phyloP scores from a whole-genome alignment of 352 stramenopile species.

The Phytopythium helicoides region DNA sequence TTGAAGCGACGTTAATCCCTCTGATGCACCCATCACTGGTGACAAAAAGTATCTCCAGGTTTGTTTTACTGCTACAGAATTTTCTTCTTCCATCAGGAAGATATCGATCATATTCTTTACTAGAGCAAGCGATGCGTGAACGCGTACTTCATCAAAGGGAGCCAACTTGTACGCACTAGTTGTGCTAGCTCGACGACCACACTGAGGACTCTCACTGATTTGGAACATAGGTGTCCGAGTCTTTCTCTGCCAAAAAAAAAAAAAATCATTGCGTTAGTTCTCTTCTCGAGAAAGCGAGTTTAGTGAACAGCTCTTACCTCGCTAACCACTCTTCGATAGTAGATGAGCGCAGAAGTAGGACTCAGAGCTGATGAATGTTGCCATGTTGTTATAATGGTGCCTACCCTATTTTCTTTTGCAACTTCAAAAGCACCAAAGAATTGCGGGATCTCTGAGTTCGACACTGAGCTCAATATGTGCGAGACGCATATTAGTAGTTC shows the following conservation, averaged over 20 bases:
- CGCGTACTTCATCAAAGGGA: slow-evolving; percentile 45
- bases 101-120: slow-evolving; percentile 55
- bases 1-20: slow-evolving; percentile 40
- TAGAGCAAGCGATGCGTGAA: slow-evolving; percentile 53
- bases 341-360: slow-evolving; percentile 39
- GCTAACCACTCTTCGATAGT: slow-evolving; percentile 44
- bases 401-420: neutral
- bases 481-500: slow-evolving; percentile 63
- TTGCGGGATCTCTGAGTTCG: slow-evolving; percentile 27
- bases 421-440: slow-evolving; percentile 29
- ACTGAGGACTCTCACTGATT: no score
- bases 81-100: slow-evolving; percentile 40
- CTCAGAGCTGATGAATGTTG: slow-evolving; percentile 17
- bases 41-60: slow-evolving; percentile 50
- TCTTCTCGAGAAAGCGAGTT: neutral
- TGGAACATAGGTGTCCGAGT: neutral
- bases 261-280: neutral
- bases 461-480: slow-evolving; percentile 63
- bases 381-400: neutral
- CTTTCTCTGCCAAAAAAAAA: neutral
- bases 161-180: neutral
- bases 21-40: slow-evolving; percentile 34
- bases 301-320: slow-evolving; percentile 27
- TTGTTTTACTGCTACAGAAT: neutral
- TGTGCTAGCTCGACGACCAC: neutral